Evolutionary conservation across 257 asterid genomes (phyloP), one percentile per base, ranked within the genome.

Genomic region (Eustoma russellianum): DNA sequence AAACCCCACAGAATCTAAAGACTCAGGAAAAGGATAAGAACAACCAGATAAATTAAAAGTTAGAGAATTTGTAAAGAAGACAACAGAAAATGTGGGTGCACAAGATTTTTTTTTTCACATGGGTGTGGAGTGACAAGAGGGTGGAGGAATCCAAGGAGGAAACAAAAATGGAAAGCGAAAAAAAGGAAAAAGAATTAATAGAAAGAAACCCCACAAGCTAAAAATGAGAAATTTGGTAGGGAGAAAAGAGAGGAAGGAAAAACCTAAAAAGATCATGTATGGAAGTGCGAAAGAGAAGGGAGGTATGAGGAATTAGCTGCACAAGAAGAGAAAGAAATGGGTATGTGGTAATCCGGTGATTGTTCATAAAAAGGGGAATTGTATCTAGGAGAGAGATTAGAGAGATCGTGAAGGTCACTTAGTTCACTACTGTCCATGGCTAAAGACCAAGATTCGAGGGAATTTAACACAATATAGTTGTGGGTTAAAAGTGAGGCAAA

Each of bases 331-430:
- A 80, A 77, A 85, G n/a, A n/a, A 59, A n/a, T 33, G 64, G 83
- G 69, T 83, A 34, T 75, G 85, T 64, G 93, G 93, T 75, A 88
- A 85, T 83, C 89, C 93, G 83, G 67, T 53, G 65, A 55, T 76
- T 70, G 63, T 70, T 74, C 65, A 70, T n/a, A 65, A 63, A 73
- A 17, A 66, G n/a, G n/a, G 56, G 59, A 58, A 66, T 53, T 48
- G 66, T 61, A 69, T 78, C 34, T 60, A 48, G 59, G 62, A 12
- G 10, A 46, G 56, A 40, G 71, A 11, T 3, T 46, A 59, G 34
- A 46, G 61, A 54, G 60, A 69, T 69, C 70, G 70, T 64, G 70
- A 64, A 38, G 59, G 65, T 57, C 69, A 68, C 64, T 67, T 15
- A 43, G 40, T 28, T 46, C 60, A 41, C 33, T 54, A 48, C 43